Base-by-base conservation (phyloP, 352 stramenopile genomes). In the Phytophthora brassicae region DNA sequence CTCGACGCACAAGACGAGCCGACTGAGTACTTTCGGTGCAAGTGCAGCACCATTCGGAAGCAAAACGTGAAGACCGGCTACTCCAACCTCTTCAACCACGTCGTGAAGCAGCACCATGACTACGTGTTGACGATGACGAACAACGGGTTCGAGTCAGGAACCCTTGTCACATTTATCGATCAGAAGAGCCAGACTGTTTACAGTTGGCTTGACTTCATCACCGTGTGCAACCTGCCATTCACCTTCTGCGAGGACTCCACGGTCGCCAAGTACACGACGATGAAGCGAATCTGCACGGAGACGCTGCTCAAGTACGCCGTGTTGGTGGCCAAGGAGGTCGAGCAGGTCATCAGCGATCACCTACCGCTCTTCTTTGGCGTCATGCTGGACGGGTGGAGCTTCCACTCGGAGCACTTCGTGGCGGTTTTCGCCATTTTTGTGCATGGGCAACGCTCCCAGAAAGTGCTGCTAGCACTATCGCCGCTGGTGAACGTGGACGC, bases 191-290 rank as follows among this genome's bases (percentile, higher is more conserved):
- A 62, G 45, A 56, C 44, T 5, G 2, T 50, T 3, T 62, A 38
- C 55, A n/a, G 23, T 11, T 62, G 55, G 44, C 17, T 62, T 6
- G 55, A 62, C 31, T 45, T 31, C 4, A 31, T 8, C 4, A 61
- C 55, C 35, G 28, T 3, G 6, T 38, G 31, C 31, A 38, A 38
- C 31, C 31, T 38, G 2, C 31, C 16, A 4, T 61, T 56, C 17
- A 50, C 55, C 13, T 62, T 48, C 13, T 53, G 54, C n/a, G 42
- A 54, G 14, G n/a, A 48, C 16, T 20, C 22, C 8, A 54, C 23
- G 4, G 20, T 52, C 14, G n/a, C 6, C 16, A 61, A 48, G 19
- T 62, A 62, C 35, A 46, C 42, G 2, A 43, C 11, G 7, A 31
- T 47, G 43, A 47, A 61, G 16, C 9, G 4, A 1, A 50, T 52